Base-by-base conservation (phyloP, 23 red algal genomes). In the Gracilariopsis chorda region DNA sequence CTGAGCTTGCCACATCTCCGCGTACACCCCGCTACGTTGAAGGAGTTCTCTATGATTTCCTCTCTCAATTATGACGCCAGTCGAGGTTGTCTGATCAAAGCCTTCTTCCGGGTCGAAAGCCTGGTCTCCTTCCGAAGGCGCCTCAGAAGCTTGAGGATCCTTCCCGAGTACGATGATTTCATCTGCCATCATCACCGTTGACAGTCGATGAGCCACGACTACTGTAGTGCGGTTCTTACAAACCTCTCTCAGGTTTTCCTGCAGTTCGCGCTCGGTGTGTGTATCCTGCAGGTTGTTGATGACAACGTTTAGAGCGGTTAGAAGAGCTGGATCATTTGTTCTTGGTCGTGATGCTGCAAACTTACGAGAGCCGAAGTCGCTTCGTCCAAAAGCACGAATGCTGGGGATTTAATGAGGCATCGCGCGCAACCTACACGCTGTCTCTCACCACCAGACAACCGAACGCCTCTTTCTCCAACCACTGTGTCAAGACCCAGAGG, bases 371-470 rank as follows among this genome's bases (percentile, higher is more conserved):
- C 77, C n/a, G 88, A 85, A 53, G 96, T 94, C 2, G 92, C 88
- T 56, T 99, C 97, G 69, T 99, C 97, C 36, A 98, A 45, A 41
- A 95, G 58, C 32, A 99, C 56, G 17, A 99, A 59, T 27, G 47
- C 62, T 6, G 97, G 97, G 16, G 87, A 57, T 72, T 96, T 96
- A 39, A 95, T 80, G 9, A 99, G 63, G 27, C 88, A 91, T 44
- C 97, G 45, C 3, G 97, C 97, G 51, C 83, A 86, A 56, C 90
- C 95, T 1, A 98, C 90, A 12, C 95, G 91, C 74, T 99, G 97
- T 77, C 93, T 80, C 58, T 99, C 97, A 37, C 97, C 97, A 2
- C 97, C 97, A 48, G 84, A 88, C 4, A 99, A 81, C 25, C 92
- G 86, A 48, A 99, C 75, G 27, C 97, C 91, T 42, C 91, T 62